Conservation (phyloP, 345 rosid species). For the Salix viminalis region DNA sequence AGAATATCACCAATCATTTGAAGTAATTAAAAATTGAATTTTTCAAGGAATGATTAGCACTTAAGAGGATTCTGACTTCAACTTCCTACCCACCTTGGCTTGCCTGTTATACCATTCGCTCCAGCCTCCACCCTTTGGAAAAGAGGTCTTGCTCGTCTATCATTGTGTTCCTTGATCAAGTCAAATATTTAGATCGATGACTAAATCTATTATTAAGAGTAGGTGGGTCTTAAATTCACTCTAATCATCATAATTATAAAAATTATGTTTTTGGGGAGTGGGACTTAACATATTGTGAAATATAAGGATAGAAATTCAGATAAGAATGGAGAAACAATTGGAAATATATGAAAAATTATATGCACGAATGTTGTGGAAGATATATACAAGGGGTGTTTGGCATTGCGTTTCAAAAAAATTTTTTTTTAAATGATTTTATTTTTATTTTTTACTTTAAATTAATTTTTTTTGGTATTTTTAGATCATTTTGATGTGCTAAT, state of each 20-base stretch:
- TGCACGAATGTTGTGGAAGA: too few species aligned
- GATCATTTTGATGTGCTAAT: too few species aligned
- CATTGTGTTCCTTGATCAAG: neutral
- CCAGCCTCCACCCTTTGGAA: neutral
- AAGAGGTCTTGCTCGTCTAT: neutral
- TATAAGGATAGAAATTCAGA: neutral
- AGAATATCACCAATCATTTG: neutral
- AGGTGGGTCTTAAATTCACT: neutral
- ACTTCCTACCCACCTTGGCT: neutral
- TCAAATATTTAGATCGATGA: neutral
- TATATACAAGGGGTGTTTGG: too few species aligned
- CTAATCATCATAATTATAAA: neutral
- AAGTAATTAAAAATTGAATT: neutral
- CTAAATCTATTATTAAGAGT: neutral
- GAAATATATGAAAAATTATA: neutral
- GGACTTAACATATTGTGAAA: neutral
- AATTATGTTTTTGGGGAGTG: neutral
- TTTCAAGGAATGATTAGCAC: conserved; percentile 8
- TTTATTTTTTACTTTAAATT: too few species aligned
- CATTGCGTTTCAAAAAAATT: too few species aligned
- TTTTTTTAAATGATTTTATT: too few species aligned
- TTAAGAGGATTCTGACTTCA: conserved; percentile 6
- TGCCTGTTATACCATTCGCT: neutral
- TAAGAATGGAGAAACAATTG: neutral
- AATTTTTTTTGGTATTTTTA: too few species aligned